Percentiles rank a stretch among this genome's conserved stretches.
phyloP scores from a whole-genome alignment of 2,329 filamentous ascomycete genomes.

The Capronia americana region DNA sequence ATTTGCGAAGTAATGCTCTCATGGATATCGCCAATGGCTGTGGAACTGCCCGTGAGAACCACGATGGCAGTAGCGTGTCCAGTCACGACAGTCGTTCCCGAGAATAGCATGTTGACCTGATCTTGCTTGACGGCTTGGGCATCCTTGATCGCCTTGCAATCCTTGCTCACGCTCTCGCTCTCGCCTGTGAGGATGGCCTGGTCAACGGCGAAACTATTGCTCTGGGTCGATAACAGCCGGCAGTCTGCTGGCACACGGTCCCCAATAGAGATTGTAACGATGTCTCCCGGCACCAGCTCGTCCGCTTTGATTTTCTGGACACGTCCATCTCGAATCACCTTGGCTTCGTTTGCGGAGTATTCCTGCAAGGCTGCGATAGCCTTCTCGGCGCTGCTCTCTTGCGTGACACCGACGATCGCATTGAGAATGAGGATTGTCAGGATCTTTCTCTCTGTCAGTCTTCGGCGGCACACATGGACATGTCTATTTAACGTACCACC shows the following conservation, averaged over 20 bases:
- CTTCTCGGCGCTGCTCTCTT: constrained; percentile 98
- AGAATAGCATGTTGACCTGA: constrained; percentile 97
- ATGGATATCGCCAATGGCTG: constrained; percentile 97
- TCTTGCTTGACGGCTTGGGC: constrained; percentile 92
- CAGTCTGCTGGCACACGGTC: constrained; percentile 96
- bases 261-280: constrained; percentile 85
- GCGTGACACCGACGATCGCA: constrained; percentile 94
- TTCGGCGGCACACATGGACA: not conserved
- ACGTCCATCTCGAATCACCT: constrained; percentile 84
- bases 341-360: constrained; percentile 98
- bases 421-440: constrained; percentile 96
- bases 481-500: constrained; percentile 71
- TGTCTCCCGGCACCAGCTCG: constrained; percentile 91
- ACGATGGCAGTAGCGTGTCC: constrained; percentile 92
- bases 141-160: constrained; percentile 72
- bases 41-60: constrained; percentile 84
- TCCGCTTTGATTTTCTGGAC: constrained; percentile 90
- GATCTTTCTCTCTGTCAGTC: constrained; percentile 64
- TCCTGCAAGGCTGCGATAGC: constrained; percentile 97
- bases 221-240: constrained; percentile 85
- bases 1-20: constrained; percentile 98
- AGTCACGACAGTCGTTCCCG: constrained; percentile 94
- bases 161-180: constrained; percentile 95
- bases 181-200: constrained; percentile 97
- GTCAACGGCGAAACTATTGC: constrained; percentile 96